These are phyloP conservation scores for Aurantiochytrium sp. DNA, from an alignment of 108 stramenopile species.

Conservation along the genomic window DNA sequence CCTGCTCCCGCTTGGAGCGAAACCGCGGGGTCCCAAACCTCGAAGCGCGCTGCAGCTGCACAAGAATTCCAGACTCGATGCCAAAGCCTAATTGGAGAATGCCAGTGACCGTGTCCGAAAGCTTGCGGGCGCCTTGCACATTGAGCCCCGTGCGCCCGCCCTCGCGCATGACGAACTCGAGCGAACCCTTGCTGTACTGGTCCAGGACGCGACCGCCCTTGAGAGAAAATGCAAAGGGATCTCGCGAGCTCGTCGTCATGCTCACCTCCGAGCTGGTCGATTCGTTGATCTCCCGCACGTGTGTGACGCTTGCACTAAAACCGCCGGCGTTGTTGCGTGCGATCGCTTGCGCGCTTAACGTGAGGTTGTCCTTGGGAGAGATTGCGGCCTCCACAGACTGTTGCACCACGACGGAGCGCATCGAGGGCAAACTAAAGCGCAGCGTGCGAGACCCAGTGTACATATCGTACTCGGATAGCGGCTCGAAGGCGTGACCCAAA, in stretches of 20 bases:
- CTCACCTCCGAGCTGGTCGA: background rate
- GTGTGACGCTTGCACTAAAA: background rate
- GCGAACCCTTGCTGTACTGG: background rate
- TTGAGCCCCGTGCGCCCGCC: background rate
- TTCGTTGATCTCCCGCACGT: background rate
- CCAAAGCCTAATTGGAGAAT: background rate
- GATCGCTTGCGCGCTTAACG: background rate
- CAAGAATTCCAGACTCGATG: background rate
- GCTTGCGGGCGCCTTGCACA: background rate
- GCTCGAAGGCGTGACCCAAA: background rate
- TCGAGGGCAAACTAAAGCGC: background rate
- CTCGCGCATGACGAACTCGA: background rate
- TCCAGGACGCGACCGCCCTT: background rate
- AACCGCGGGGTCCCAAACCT: background rate
- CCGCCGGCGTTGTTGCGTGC: background rate
- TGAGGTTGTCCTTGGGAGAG: background rate
- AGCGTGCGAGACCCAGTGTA: background rate
- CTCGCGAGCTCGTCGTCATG: background rate
- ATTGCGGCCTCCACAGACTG: background rate
- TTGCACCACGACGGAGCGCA: background rate
- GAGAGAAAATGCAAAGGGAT: background rate
- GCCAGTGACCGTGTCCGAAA: constrained; percentile 1
- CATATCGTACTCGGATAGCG: background rate
- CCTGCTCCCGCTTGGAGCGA: background rate
- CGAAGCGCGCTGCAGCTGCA: background rate